Percentiles rank a stretch among this genome's conserved stretches.
Conservation (phyloP, 2,329 filamentous ascomycete genomes). For the Paecilomyces sp. region DNA sequence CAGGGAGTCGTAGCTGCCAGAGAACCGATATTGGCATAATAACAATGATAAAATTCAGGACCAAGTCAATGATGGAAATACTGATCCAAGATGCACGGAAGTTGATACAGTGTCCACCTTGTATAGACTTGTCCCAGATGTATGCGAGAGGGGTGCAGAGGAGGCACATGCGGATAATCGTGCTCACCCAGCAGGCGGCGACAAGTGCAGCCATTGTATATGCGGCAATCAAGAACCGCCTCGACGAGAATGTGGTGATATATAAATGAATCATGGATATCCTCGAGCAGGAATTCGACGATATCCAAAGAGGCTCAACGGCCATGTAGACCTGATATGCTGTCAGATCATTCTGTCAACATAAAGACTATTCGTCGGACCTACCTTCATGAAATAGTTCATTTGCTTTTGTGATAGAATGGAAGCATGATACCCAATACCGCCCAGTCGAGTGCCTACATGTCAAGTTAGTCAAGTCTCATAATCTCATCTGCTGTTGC, state of each 20-base stretch:
- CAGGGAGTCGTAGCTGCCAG: conserved; percentile 2
- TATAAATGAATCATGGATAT: neutral
- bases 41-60: neutral
- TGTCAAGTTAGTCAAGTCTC: neutral
- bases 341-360: neutral
- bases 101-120: neutral
- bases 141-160: neutral
- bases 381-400: neutral
- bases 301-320: neutral
- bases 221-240: neutral
- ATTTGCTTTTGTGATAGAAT: neutral
- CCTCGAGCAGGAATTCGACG: neutral
- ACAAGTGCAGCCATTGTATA: neutral
- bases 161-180: neutral
- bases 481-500: neutral
- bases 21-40: neutral
- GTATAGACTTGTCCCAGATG: neutral
- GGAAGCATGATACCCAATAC: neutral
- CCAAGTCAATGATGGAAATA: neutral
- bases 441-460: neutral
- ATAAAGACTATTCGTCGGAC: neutral
- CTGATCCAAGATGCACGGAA: neutral
- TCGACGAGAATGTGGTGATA: neutral
- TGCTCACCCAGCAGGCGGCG: neutral
- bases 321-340: neutral